Percentiles rank a stretch among this genome's conserved stretches.
Conservation (phyloP, 352 stramenopile species). For the Aphanomyces euteiches region DNA sequence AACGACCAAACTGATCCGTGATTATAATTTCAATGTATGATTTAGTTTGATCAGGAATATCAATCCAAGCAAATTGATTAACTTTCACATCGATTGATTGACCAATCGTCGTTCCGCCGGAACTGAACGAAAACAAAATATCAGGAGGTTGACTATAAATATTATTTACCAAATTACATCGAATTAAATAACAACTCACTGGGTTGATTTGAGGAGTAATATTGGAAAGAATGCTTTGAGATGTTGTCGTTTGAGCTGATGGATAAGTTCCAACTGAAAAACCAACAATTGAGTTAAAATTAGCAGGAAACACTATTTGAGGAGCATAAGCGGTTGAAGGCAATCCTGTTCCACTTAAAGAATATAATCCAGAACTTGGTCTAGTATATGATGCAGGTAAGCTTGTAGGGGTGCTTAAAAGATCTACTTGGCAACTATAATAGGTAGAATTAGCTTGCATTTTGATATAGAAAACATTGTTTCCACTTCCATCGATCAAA, state of each 20-base stretch:
- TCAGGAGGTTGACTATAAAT: background rate
- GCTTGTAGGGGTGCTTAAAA: background rate
- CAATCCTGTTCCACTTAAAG: conserved; percentile 2
- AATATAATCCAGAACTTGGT: conserved; percentile 1
- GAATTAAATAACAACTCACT: background rate
- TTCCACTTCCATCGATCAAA: background rate
- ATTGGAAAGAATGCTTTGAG: background rate
- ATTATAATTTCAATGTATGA: no score
- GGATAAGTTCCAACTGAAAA: background rate
- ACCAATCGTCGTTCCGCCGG: no score
- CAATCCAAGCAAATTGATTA: no score
- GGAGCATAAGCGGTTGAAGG: background rate
- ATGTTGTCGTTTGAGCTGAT: background rate
- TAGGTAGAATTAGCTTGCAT: background rate
- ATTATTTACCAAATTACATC: conserved; percentile 5
- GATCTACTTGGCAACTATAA: background rate
- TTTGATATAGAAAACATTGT: conserved; percentile 7
- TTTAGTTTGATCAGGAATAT: no score
- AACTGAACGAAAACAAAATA: no score
- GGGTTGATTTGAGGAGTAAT: background rate
- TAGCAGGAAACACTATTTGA: background rate
- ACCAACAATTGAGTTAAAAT: conserved; percentile 1
- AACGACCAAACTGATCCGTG: no score
- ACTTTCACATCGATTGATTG: no score
- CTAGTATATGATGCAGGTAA: background rate